phyloP scores from a whole-genome alignment of 768 basidiomycete species.

The Mycena epipterygia region DNA sequence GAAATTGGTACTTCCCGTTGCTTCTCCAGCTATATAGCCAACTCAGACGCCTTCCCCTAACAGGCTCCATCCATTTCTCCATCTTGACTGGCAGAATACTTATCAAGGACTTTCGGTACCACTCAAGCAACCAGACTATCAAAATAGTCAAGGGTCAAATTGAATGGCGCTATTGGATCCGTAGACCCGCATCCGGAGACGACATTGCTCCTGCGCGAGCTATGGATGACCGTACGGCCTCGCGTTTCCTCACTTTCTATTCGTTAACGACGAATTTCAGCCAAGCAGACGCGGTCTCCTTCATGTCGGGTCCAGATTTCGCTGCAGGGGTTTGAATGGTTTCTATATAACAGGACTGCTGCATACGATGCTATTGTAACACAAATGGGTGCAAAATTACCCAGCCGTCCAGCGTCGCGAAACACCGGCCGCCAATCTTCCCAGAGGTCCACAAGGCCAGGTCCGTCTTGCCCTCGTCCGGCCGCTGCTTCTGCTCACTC shows the following conservation, averaged over 20 bases:
- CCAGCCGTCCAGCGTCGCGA: conserved; percentile 51
- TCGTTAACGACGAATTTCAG: conserved; percentile 39
- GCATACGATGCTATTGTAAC: conserved; percentile 91
- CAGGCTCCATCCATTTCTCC: conserved; percentile 94
- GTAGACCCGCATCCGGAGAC: conserved; percentile 81
- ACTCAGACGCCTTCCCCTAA: no score
- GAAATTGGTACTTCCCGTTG: conserved; percentile 70
- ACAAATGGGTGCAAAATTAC: conserved; percentile 68
- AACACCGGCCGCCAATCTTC: conserved; percentile 55
- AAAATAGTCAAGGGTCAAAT: conserved; percentile 87
- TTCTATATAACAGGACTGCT: conserved; percentile 90
- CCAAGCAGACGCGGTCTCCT: conserved; percentile 54
- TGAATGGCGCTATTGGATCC: conserved; percentile 96
- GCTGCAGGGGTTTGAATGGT: conserved; percentile 92
- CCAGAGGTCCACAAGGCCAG: conserved; percentile 57
- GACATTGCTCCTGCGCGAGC: conserved; percentile 67
- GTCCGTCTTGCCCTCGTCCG: conserved; percentile 40
- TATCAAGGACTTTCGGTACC: conserved; percentile 89
- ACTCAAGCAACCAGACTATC: conserved; percentile 93
- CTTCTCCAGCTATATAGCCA: neutral
- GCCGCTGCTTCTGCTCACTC: conserved; percentile 15
- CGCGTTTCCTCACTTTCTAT: conserved; percentile 5
- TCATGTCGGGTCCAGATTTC: conserved; percentile 88
- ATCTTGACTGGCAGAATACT: conserved; percentile 89
- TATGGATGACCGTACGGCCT: conserved; percentile 66